Percentiles rank a stretch among this genome's conserved stretches.
Evolutionary conservation across 1,139 yeast genomes (phyloP).

Genomic region (Debaryomycetaceae sp.): DNA sequence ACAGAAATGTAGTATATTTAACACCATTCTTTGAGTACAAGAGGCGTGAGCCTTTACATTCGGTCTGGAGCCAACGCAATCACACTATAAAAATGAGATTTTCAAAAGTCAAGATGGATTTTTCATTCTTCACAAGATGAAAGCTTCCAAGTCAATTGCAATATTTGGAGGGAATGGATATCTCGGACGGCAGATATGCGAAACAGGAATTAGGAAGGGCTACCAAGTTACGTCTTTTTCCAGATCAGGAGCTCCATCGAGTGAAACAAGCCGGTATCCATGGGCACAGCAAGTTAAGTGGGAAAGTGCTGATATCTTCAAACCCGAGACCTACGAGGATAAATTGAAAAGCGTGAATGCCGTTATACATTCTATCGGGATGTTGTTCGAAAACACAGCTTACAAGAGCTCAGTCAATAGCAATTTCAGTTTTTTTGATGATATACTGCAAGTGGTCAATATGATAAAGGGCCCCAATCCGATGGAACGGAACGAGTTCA

Average conservation of each 20-base stretch:
- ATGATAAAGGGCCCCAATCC: constrained; percentile 47
- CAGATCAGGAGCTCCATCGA: constrained; percentile 57
- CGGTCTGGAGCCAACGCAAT: too few relatives aligned
- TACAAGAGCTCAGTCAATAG: constrained; percentile 59
- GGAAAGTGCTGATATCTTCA: constrained; percentile 65
- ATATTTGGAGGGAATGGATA: constrained; percentile 90
- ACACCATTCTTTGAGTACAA: not conserved
- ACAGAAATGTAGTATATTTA: not conserved
- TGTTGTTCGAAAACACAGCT: constrained; percentile 60
- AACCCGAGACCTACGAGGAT: constrained; percentile 53
- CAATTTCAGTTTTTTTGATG: constrained; percentile 30
- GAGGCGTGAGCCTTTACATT: too few relatives aligned
- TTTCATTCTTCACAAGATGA: constrained; percentile 6
- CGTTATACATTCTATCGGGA: constrained; percentile 83
- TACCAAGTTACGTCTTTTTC: constrained; percentile 62
- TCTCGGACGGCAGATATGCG: constrained; percentile 69
- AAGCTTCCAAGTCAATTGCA: constrained; percentile 38
- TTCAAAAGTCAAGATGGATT: too few relatives aligned
- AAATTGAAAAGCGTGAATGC: constrained; percentile 50
- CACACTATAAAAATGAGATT: too few relatives aligned
- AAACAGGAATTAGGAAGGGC: constrained; percentile 61
- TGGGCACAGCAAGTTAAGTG: constrained; percentile 66
- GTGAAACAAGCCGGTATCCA: constrained; percentile 13
- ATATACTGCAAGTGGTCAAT: constrained; percentile 26
- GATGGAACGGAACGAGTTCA: constrained; percentile 43